Conservation (phyloP, 2,329 filamentous ascomycete genomes). For the Diaporthe australafricana region DNA sequence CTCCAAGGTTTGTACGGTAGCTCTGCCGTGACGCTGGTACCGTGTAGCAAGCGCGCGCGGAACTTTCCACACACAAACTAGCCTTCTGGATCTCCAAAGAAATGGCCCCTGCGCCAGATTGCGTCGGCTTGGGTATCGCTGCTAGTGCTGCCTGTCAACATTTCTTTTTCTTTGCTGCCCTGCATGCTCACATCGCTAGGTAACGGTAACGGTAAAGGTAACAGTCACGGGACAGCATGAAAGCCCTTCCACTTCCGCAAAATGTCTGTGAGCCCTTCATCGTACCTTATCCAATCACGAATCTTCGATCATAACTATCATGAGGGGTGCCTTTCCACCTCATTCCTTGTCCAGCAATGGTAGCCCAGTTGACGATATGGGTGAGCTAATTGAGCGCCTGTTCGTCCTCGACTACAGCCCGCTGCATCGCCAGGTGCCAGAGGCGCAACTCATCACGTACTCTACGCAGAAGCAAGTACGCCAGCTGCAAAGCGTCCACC, state of each 20-base stretch:
- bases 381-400: neutral
- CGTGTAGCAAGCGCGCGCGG: neutral
- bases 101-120: neutral
- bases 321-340: neutral
- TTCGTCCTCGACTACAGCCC: constrained; percentile 14
- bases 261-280: no score
- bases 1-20: constrained; percentile 11
- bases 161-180: neutral
- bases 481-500: constrained; percentile 2
- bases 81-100: neutral
- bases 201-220: no score
- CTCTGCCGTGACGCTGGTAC: constrained; percentile 6
- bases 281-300: neutral
- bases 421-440: neutral
- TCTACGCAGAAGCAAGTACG: neutral
- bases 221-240: neutral
- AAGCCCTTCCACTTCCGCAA: neutral
- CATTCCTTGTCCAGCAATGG: neutral
- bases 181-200: neutral
- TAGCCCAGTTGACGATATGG: neutral
- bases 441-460: constrained; percentile 7
- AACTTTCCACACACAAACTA: constrained; percentile 16
- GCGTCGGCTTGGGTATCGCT: neutral
- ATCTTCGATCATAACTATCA: neutral
- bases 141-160: neutral